Percentiles rank a stretch among this genome's conserved stretches.
Evolutionary conservation across 331 rosid genomes (phyloP).

Genomic region (Rosa hybrid): DNA sequence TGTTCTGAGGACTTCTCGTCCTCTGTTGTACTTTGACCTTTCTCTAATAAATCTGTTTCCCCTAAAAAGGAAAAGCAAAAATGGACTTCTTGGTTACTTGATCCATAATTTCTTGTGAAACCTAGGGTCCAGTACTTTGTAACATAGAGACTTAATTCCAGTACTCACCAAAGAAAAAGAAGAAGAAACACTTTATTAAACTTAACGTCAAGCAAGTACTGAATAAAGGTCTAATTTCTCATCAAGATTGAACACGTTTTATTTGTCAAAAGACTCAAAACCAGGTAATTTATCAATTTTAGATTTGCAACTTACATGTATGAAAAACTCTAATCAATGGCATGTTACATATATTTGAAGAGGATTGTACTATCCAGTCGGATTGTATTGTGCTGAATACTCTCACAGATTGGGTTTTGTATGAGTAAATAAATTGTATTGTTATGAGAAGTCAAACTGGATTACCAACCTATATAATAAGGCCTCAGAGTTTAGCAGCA

Average conservation of each 20-base stretch:
- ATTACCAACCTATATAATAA: not conserved
- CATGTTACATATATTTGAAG: not conserved
- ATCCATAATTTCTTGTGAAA: too few relatives aligned
- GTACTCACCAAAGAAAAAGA: not conserved
- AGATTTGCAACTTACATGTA: not conserved
- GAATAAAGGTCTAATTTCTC: not conserved
- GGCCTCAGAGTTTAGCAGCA: conserved; percentile 45
- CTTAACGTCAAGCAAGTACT: not conserved
- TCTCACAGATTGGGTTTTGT: not conserved
- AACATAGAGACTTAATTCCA: not conserved
- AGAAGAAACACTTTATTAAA: not conserved
- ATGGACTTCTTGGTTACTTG: too few relatives aligned
- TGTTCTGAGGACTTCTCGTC: too few relatives aligned
- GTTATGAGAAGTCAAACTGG: not conserved
- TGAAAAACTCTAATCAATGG: not conserved
- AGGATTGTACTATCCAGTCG: not conserved
- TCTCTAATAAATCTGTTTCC: too few relatives aligned
- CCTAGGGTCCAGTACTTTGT: too few relatives aligned
- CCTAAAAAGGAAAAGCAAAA: not conserved
- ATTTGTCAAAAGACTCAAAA: not conserved
- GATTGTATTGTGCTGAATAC: not conserved
- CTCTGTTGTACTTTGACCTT: too few relatives aligned
- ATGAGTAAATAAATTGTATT: not conserved
- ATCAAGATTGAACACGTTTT: not conserved
- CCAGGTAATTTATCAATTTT: too few relatives aligned